Percentiles rank a stretch among this genome's conserved stretches.
phyloP scores from a whole-genome alignment of 1,139 yeast genomes.

The Blastobotrys buckinghamii region DNA sequence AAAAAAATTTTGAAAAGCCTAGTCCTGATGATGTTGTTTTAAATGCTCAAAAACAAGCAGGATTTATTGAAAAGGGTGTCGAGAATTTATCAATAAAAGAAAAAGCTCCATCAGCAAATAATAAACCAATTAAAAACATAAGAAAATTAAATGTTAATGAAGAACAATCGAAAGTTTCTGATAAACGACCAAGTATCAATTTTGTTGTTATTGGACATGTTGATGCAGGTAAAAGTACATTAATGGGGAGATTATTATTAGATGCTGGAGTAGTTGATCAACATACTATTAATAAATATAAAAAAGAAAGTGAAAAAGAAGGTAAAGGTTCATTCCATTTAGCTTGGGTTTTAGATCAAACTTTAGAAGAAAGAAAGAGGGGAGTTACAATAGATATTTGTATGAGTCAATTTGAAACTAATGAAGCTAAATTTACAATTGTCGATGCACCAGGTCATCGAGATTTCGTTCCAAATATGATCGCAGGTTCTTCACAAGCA shows the following conservation, averaged over 20 bases:
- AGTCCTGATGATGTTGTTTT: constrained; percentile 79
- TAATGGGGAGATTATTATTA: constrained; percentile 81
- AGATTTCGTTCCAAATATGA: constrained; percentile 98
- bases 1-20: constrained; percentile 55
- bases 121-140: constrained; percentile 2
- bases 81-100: constrained; percentile 5
- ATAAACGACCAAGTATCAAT: constrained; percentile 19
- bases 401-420: constrained; percentile 74
- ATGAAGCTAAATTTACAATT: constrained; percentile 62
- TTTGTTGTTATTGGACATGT: constrained; percentile 68
- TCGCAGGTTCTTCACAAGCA: constrained; percentile 88
- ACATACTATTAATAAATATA: constrained; percentile 66
- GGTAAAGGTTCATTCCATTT: constrained; percentile 94
- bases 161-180: constrained; percentile 15
- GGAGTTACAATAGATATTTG: constrained; percentile 96
- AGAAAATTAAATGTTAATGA: constrained; percentile 17
- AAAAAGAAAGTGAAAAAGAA: constrained; percentile 70
- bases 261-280: constrained; percentile 80
- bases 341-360: constrained; percentile 98
- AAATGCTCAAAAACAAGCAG: constrained; percentile 47
- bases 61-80: constrained; percentile 13
- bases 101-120: neutral
- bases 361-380: constrained; percentile 71
- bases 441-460: constrained; percentile 98
- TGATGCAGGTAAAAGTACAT: constrained; percentile 95